These are phyloP conservation scores for Rosa persica DNA, from an alignment of 306 rosid genomes.

Conservation along the genomic window DNA sequence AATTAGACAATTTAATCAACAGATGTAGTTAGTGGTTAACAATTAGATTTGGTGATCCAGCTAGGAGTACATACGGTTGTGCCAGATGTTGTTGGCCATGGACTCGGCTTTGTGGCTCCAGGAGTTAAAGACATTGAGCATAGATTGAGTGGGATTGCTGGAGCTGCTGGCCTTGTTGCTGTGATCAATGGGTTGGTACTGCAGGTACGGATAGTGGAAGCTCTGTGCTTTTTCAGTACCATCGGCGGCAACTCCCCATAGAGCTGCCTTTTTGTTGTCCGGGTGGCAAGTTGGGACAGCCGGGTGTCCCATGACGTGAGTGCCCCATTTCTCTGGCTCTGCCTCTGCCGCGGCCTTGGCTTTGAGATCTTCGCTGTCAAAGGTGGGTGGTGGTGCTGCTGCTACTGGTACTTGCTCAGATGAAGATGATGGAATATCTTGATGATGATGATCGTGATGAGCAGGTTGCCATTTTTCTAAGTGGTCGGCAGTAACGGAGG, in stretches of 20 bases:
- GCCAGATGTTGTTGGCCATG: conserved; percentile 58
- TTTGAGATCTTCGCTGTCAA: neutral
- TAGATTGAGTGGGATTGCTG: conserved; percentile 32
- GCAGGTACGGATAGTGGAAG: conserved; percentile 47
- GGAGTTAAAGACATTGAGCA: conserved; percentile 42
- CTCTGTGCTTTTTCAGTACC: conserved; percentile 24
- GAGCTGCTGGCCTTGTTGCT: conserved; percentile 4
- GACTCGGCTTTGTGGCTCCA: conserved; percentile 59
- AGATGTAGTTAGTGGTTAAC: neutral
- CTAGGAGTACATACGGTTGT: conserved; percentile 35
- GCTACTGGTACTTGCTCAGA: neutral
- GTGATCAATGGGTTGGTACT: conserved; percentile 38
- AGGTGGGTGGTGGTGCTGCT: neutral
- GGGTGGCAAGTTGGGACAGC: conserved; percentile 48
- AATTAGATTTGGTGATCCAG: neutral
- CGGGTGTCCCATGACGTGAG: conserved; percentile 54
- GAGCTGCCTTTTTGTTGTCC: conserved; percentile 53
- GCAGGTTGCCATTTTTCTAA: neutral
- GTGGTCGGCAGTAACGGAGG: neutral
- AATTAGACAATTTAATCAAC: neutral
- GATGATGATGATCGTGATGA: neutral
- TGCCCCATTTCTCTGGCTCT: conserved; percentile 47
- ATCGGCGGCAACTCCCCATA: conserved; percentile 39
- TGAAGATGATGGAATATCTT: conserved; percentile 15
- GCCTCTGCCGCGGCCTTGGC: conserved; percentile 4